phyloP scores from a whole-genome alignment of 2,329 filamentous ascomycete genomes.

The Pseudogymnoascus sp. region DNA sequence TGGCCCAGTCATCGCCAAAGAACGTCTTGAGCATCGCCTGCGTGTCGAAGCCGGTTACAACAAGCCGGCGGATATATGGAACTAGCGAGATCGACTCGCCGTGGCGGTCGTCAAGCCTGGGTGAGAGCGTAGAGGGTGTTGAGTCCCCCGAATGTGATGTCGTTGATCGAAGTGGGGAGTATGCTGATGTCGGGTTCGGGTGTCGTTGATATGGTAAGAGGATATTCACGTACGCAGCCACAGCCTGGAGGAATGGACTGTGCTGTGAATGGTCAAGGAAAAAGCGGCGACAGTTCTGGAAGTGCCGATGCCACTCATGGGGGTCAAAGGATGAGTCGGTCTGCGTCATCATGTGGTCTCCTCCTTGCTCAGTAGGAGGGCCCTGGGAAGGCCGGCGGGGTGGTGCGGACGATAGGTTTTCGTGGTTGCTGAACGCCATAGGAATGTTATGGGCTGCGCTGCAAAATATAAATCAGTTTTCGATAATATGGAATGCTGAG shows the following conservation, averaged over 20 bases:
- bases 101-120: conserved; percentile 11
- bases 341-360: neutral
- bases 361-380: neutral
- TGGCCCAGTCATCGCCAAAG: conserved; percentile 88
- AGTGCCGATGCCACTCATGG: conserved; percentile 87
- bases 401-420: neutral
- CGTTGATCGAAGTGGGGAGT: conserved; percentile 31
- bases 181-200: conserved; percentile 38
- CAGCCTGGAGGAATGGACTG: conserved; percentile 72
- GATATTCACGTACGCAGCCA: conserved; percentile 89
- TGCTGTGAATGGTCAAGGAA: conserved; percentile 91
- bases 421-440: conserved; percentile 8
- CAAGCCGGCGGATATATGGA: conserved; percentile 82
- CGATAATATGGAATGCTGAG: neutral
- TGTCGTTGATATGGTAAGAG: conserved; percentile 74
- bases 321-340: conserved; percentile 55
- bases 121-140: conserved; percentile 25
- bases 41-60: conserved; percentile 87
- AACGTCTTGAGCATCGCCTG: conserved; percentile 85
- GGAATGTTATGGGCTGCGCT: neutral
- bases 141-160: conserved; percentile 17
- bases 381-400: neutral
- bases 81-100: conserved; percentile 57
- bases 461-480: neutral
- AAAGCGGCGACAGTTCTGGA: conserved; percentile 82